Conservation (phyloP, 257 asterid species). For the Solanum gandarillasii region DNA sequence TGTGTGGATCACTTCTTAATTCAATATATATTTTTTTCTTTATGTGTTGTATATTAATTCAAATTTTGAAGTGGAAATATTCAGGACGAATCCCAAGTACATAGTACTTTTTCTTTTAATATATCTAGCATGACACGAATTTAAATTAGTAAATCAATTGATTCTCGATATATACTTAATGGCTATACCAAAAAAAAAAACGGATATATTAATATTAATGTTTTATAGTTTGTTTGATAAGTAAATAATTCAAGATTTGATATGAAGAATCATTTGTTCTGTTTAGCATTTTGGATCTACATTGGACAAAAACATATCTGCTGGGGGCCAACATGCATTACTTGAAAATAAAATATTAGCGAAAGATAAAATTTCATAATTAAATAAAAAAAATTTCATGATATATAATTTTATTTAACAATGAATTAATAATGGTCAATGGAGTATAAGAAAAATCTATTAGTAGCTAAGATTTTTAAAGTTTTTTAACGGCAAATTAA, state of each 20-base stretch:
- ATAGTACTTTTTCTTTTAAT: background rate
- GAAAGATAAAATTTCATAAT: no score
- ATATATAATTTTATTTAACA: no score
- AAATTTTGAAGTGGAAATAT: background rate
- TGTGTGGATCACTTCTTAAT: no score
- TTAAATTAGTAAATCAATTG: background rate
- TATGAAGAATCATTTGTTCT: background rate
- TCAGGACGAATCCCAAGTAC: background rate
- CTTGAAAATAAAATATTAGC: no score
- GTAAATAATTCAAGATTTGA: background rate
- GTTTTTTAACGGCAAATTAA: no score
- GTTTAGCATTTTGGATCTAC: background rate
- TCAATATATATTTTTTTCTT: background rate
- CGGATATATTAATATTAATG: background rate
- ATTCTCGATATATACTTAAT: background rate
- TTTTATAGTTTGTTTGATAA: background rate
- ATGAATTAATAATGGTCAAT: no score
- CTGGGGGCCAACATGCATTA: no score
- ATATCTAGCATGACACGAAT: accelerated
- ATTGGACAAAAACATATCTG: background rate
- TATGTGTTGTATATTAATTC: background rate
- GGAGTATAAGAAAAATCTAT: no score
- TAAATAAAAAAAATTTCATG: no score
- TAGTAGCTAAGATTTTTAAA: no score
- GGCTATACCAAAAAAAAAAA: background rate